Evolutionary conservation across 78 protist species (phyloP).

Genomic region (Monosiga brevicollis): DNA sequence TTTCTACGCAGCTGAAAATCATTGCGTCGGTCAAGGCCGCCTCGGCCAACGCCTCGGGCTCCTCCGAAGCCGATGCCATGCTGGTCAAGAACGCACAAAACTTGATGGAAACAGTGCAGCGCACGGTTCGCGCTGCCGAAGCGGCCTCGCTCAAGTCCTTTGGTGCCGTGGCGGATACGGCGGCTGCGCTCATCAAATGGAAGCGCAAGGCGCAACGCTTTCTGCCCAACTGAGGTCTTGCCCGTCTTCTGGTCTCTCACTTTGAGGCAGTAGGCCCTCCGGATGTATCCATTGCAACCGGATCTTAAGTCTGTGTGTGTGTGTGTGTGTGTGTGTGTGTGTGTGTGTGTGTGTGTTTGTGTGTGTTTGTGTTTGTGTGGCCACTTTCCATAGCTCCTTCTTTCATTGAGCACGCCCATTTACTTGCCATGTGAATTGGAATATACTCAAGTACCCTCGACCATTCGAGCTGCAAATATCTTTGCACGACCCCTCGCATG

Average conservation of each 20-base stretch:
- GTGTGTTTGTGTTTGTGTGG: not conserved
- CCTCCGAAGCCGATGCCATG: slow-evolving; percentile 1
- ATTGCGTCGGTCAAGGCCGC: slow-evolving; percentile 11
- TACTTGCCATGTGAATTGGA: not conserved
- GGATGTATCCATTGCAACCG: too few relatives aligned
- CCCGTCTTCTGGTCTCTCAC: too few relatives aligned
- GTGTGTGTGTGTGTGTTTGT: not conserved
- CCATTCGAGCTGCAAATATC: too few relatives aligned
- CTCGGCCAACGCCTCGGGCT: not conserved
- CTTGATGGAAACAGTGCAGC: not conserved
- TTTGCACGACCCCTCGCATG: too few relatives aligned
- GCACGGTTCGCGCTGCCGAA: not conserved
- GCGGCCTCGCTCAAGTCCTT: slow-evolving; percentile 1
- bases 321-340: not conserved
- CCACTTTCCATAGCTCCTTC: not conserved
- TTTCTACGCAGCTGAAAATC: not conserved
- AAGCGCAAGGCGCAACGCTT: not conserved
- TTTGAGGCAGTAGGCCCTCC: too few relatives aligned
- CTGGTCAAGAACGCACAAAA: slow-evolving; percentile 2
- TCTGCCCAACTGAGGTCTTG: too few relatives aligned
- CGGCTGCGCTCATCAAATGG: not conserved
- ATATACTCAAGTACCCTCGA: not conserved
- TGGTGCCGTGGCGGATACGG: not conserved
- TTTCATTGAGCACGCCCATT: not conserved
- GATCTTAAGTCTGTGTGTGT: not conserved